Evolutionary conservation across 116 monocot genomes (phyloP), one percentile per base, ranked within the genome.

Genomic region (Papilionanthe hybrid): DNA sequence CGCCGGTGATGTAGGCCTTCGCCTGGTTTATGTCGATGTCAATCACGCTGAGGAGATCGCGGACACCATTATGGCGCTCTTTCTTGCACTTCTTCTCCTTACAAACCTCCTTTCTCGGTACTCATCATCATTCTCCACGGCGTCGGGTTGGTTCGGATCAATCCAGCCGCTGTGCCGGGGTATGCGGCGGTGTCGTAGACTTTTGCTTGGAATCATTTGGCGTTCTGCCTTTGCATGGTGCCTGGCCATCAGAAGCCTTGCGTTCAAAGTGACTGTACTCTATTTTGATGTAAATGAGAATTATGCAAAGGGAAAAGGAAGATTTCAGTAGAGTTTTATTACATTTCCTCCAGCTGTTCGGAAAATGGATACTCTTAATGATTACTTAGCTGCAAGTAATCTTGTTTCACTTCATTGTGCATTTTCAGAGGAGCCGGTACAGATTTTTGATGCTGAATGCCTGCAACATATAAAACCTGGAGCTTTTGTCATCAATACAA

Each of bases 321-420:
- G 89, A 75, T 79, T 78, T 43, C 87, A 82, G 68, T 79, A 86
- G 22, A 84, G 80, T 67, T 82, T 86, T 27, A 87, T 89, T 73
- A 68, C 83, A 72, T 98, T 94, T 76, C 98, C 98, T 78, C 77
- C 95, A 83, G 94, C 95, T 85, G 98, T 93, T 76, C 82, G 98
- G 83, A 91, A 90, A 89, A 98, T 98, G 98, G 98, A 98, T 37
- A 98, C 98, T 78, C 82, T 98, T 72, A 93, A 94, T 87, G 99
- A 99, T 83, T 81, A 94, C 81, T 82, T 99, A 79, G 93, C 99
- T 69, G 95, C 94, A 25, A 95, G 99, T 77, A 93, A 99, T 84
- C 87, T 99, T 45, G 81, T 99, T 81, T 99, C 99, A 20, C 99
- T 99, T 82, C 99, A 99, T 84, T 99, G 95, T 81, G 76, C 87